phyloP scores from a whole-genome alignment of 225 moss, liverwort and hornwort genomes.

The Polytrichum commune region DNA sequence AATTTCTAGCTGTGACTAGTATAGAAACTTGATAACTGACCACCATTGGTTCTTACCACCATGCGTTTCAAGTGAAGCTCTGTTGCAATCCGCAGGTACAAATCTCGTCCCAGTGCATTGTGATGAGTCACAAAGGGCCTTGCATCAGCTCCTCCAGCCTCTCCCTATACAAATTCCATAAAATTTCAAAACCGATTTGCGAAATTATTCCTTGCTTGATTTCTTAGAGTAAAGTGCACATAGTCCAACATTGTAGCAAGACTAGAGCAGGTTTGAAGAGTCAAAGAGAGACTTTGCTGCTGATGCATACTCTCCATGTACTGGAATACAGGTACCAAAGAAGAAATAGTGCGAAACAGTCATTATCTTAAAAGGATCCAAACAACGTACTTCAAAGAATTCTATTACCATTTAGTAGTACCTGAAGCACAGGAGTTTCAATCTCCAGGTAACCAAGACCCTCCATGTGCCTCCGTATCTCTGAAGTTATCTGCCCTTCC shows the following conservation, averaged over 20 bases:
- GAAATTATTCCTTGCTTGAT: neutral
- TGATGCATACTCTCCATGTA: no score
- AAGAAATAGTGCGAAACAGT: no score
- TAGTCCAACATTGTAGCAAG: neutral
- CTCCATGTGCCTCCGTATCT: constrained; percentile 95
- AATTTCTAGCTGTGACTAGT: no score
- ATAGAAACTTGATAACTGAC: no score
- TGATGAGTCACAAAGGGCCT: constrained; percentile 97
- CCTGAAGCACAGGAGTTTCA: constrained; percentile 99
- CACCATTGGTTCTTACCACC: constrained; percentile 66
- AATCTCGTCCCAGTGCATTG: constrained; percentile 80
- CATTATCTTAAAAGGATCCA: no score
- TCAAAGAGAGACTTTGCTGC: neutral
- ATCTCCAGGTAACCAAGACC: constrained; percentile 84
- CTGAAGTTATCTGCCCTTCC: constrained; percentile 76
- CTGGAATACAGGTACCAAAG: no score
- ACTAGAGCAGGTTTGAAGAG: neutral
- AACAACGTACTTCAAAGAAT: no score
- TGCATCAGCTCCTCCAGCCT: constrained; percentile 99
- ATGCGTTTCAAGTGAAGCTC: constrained; percentile 99
- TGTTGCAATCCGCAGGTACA: constrained; percentile 94
- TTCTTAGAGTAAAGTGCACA: neutral
- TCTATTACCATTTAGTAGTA: constrained; percentile 13
- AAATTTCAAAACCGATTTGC: no score
- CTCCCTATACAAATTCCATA: constrained; percentile 52